These are phyloP conservation scores for Escovopsis sp. DNA, from an alignment of 2,329 filamentous ascomycete species.

Conservation along the genomic window DNA sequence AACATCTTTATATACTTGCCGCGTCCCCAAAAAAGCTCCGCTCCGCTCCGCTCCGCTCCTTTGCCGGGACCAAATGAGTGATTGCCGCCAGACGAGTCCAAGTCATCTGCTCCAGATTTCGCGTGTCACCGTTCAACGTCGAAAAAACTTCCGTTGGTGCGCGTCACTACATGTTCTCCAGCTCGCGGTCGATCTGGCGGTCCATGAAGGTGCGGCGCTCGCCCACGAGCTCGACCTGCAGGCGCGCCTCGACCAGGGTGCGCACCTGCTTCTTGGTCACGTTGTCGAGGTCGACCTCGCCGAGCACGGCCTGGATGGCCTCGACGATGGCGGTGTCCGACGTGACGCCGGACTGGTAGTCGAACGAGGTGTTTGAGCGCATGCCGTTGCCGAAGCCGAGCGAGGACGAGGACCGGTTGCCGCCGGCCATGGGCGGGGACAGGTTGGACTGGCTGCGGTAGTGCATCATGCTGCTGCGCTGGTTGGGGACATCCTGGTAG, in stretches of 20 bases:
- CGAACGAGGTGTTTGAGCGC: conserved; percentile 39
- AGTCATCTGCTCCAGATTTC: too few relatives aligned
- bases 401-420: conserved; percentile 27
- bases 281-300: conserved; percentile 86
- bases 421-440: conserved; percentile 24
- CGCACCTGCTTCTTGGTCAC: conserved; percentile 96
- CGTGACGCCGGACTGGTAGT: conserved; percentile 50
- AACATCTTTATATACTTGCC: background rate
- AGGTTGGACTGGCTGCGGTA: conserved; percentile 33
- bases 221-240: conserved; percentile 77
- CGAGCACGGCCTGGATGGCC: conserved; percentile 67
- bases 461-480: conserved; percentile 49
- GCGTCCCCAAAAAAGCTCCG: background rate
- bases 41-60: background rate
- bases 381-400: conserved; percentile 36
- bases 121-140: too few relatives aligned
- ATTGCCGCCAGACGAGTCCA: too few relatives aligned
- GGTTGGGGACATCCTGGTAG: conserved; percentile 38
- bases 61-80: background rate
- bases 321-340: conserved; percentile 71
- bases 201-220: conserved; percentile 85
- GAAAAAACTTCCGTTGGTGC: too few relatives aligned
- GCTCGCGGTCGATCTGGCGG: conserved; percentile 79
- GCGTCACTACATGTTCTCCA: conserved; percentile 69
- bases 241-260: conserved; percentile 78